Evolutionary conservation across 2,329 filamentous ascomycete species (phyloP), one percentile per base, ranked within the genome.

Genomic region (Penicillium occitanis): DNA sequence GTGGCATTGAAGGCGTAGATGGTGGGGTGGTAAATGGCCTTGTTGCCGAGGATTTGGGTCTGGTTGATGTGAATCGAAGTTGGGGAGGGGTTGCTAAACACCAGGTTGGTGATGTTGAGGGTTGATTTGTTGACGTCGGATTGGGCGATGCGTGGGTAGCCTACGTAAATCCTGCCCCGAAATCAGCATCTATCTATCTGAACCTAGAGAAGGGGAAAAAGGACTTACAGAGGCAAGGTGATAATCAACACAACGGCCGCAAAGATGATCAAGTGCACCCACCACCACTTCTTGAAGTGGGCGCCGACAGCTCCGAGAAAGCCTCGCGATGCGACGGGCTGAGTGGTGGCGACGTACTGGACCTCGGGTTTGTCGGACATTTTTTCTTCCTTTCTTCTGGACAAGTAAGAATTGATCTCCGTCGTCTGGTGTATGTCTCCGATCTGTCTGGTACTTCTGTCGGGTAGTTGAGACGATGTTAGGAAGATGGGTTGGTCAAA

Each of bases 71-170:
- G 73, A 63, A 88, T 78, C 1, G 80, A 76, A 10, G 85, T 74
- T 1, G 84, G 74, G 0, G 78, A 76, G 6, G 87, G 85, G 14
- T 84, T 73, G 17, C 78, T 80, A 68, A 88, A 83, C 46, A 80
- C 70, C 72, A 87, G 80, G n/a, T 77, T 74, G 0, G 78, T 82
- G 67, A 88, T 79, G 35, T 80, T 76, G 30, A 88, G 75, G 3
- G 77, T 81, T 1, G 86, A 83, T 37, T 80, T 75, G 70, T 86
- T 81, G 70, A 88, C 81, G 61, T 82, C 81, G 48, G 74, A 66
- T 70, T 88, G 86, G 40, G 86, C 86, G 66, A 85, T 86, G 37
- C 83, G 81, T 19, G 86, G 86, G 70, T 88, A 86, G 2, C 75
- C 86, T 61, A 88, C 86, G 70, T 83, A 88, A 57, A 88, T 79